Evolutionary conservation across 2,329 filamentous ascomycete genomes (phyloP), one percentile per base, ranked within the genome.

Genomic region (Calonectria leucothoes): DNA sequence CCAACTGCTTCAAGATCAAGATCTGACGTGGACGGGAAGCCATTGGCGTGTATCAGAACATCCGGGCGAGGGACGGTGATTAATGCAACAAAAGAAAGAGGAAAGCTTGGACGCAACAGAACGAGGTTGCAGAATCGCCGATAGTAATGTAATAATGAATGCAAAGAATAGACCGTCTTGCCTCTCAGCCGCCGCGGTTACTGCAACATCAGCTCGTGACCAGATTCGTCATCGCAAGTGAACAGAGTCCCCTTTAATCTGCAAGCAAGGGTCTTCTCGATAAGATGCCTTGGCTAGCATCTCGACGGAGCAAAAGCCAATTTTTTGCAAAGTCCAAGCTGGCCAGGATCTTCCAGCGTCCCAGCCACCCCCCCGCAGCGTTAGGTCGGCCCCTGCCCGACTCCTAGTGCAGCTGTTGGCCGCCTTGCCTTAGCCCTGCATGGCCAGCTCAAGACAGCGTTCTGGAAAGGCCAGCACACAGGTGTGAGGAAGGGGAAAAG

Each of bases 1-100:
- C 92, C 75, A 94, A 93, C 79, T 94, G 93, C 84, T 91, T 94
- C 76, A 89, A 83, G 17, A 74, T 84, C 11, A 74, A 74, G 37
- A 27, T 76, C 4, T 77, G 31, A 67, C 45, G 5, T 33, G 52
- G 27, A 31, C 31, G 42, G 6, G 11, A 48, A 35, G n/a, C 20
- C 20, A 23, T 5, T 45, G 51, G 49, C 17, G 37, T 14, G 35
- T 49, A 31, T 37, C 37, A 29, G 23, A 57, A 25, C 23, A 39
- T n/a, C 37, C 37, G 20, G 49, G 35, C 27, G 45, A 20, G 11
- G 8, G 37, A 15, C 23, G 51, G 4, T 63, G 67, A n/a, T n/a
- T 37, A 48, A 31, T 69, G 52, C 66, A 52, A 65, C 14, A 31
- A 20, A 45, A 39, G 33, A 66, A 29, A n/a, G 20, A 63, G 15